Conservation (phyloP, 2,329 filamentous ascomycete species). For the Colletotrichum zoysiae region DNA sequence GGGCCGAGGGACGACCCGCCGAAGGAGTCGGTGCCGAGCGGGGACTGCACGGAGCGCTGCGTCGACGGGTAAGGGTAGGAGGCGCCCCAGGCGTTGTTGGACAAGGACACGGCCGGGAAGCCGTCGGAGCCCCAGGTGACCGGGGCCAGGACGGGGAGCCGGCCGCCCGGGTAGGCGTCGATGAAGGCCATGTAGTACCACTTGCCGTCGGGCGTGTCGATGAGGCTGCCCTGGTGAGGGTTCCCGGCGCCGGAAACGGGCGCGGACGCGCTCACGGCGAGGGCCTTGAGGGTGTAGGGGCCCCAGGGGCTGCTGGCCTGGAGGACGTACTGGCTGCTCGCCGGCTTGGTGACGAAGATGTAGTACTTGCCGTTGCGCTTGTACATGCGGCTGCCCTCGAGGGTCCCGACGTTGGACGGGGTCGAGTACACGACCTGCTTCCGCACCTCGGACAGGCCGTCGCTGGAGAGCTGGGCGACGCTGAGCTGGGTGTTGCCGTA, state of each 20-base stretch:
- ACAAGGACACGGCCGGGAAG: slow-evolving; percentile 58
- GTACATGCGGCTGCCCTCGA: slow-evolving; percentile 68
- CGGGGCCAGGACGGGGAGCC: slow-evolving; percentile 67
- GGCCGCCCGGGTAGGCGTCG: slow-evolving; percentile 65
- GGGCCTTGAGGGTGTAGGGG: slow-evolving; percentile 59
- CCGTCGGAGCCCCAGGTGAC: slow-evolving; percentile 60
- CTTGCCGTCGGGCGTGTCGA: slow-evolving; percentile 62
- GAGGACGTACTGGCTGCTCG: slow-evolving; percentile 60
- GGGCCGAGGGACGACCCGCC: slow-evolving; percentile 53
- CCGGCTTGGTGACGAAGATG: slow-evolving; percentile 62
- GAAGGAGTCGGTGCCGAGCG: slow-evolving; percentile 39
- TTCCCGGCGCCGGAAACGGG: slow-evolving; percentile 59
- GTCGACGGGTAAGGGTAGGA: slow-evolving; percentile 54
- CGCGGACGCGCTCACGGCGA: slow-evolving; percentile 55
- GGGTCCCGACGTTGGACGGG: slow-evolving; percentile 38
- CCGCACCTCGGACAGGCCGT: slow-evolving; percentile 58
- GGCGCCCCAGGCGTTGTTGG: slow-evolving; percentile 59
- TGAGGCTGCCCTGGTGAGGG: slow-evolving; percentile 66
- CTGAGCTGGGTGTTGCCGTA: slow-evolving; percentile 57
- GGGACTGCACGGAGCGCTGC: neutral
- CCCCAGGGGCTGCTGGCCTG: slow-evolving; percentile 62
- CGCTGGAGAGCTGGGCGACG: slow-evolving; percentile 58
- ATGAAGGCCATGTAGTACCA: slow-evolving; percentile 71
- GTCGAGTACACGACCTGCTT: slow-evolving; percentile 45
- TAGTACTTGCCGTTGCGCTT: slow-evolving; percentile 67